Evolutionary conservation across 306 rosid species (phyloP), one percentile per base, ranked within the genome.

Genomic region (Lathyrus aphaca): DNA sequence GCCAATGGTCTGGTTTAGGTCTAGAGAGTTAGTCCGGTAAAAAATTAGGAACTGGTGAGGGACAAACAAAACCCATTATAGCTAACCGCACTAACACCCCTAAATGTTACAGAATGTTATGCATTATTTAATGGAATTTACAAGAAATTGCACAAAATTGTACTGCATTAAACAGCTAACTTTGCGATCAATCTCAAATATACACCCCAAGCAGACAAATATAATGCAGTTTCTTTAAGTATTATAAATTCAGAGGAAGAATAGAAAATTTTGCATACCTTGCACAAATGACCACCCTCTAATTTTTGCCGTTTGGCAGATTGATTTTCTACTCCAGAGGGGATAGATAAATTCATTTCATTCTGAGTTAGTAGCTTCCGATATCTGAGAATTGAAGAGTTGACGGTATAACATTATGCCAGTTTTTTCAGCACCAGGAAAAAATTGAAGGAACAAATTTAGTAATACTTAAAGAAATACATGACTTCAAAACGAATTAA

Each of bases 271-370:
- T 75, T 64, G 50, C 60, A 55, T 53, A 90, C 99, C 97, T 91
- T 95, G 38, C 46, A 83, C 72, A 84, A 80, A 82, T 80, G 88
- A 77, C 99, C 99, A 63, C 87, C 91, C 74, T 95, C 99, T 72
- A 95, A 75, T 77, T 91, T 95, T 76, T 91, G 99, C 73, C 96
- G 79, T 86, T 95, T 95, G 67, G 89, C 69, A 74, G 99, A 91
- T 80, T 91, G 97, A 72, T 61, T 80, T 91, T 89, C 96, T 44
- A 79, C 81, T 21, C 89, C 99, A 16, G 88, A 82, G 76, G 92
- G 72, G 44, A 25, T 71, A 66, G 83, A 80, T 44, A 87, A 67
- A 80, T 81, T 80, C 79, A 67, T 81, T 73, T 81, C 92, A 78
- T 83, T 80, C 69, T 83, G 83, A 74, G 68, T 73, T 13, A 39